phyloP scores from a whole-genome alignment of 768 basidiomycete species.

The Leccinum fibrillosum region DNA sequence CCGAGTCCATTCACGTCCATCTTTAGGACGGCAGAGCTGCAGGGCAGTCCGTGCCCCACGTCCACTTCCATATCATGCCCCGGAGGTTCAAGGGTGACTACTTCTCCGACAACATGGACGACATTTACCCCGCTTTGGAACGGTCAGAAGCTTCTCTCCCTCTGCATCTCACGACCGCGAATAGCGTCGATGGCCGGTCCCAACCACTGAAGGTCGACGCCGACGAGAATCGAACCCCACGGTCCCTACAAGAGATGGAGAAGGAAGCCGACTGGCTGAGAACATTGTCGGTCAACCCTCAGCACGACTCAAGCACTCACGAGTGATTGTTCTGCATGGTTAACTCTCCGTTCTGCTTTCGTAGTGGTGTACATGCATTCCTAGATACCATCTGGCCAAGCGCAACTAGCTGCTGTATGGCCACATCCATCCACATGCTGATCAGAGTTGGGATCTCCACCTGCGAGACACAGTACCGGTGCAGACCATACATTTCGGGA shows the following conservation, averaged over 20 bases:
- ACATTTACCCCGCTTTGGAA: slow-evolving; percentile 80
- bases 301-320: background rate
- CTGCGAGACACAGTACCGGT: slow-evolving; percentile 42
- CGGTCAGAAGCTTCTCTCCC: slow-evolving; percentile 51
- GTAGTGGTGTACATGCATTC: slow-evolving; percentile 4
- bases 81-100: slow-evolving; percentile 67
- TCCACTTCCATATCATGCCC: slow-evolving; percentile 95
- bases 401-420: slow-evolving; percentile 32
- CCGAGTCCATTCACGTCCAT: slow-evolving; percentile 2
- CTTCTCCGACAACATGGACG: slow-evolving; percentile 63
- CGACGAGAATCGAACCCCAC: slow-evolving; percentile 63
- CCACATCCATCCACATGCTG: slow-evolving; percentile 37
- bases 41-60: slow-evolving; percentile 71
- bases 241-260: slow-evolving; percentile 74
- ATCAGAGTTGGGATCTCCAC: slow-evolving; percentile 20
- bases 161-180: slow-evolving; percentile 31
- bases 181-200: slow-evolving; percentile 22
- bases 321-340: background rate
- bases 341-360: background rate
- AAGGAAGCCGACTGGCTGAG: slow-evolving; percentile 70
- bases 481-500: slow-evolving; percentile 10
- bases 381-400: slow-evolving; percentile 35
- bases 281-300: slow-evolving; percentile 42
- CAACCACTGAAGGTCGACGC: slow-evolving; percentile 57
- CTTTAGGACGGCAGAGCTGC: slow-evolving; percentile 81